A percentile compares a stretch with the other conserved stretches of the same genome.
Evolutionary conservation across 2,329 filamentous ascomycete species (phyloP).

Genomic region (Xylariaceae sp.): DNA sequence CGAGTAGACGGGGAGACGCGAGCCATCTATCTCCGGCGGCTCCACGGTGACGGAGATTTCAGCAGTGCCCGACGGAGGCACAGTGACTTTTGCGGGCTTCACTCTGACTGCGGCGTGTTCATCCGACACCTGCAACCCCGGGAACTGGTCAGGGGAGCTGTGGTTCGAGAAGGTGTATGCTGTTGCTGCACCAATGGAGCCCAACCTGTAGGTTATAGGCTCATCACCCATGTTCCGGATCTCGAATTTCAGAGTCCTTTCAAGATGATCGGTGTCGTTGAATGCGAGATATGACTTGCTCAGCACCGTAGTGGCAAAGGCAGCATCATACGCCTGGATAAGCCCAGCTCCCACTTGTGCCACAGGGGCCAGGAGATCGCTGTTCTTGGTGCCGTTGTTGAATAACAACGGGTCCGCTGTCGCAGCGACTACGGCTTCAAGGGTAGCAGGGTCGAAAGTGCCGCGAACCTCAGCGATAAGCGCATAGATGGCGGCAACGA

Average conservation of each 20-base stretch:
- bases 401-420: conserved; percentile 21
- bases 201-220: conserved; percentile 47
- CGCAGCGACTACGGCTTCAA: conserved; percentile 37
- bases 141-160: conserved; percentile 39
- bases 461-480: conserved; percentile 48
- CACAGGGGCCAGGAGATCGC: conserved; percentile 45
- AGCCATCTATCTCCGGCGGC: conserved; percentile 36
- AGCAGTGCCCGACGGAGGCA: conserved; percentile 29
- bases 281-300: conserved; percentile 55
- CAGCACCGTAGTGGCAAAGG: conserved; percentile 48
- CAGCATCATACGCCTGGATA: conserved; percentile 55
- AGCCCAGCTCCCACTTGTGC: conserved; percentile 57
- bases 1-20: conserved; percentile 44
- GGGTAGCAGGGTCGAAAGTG: conserved; percentile 44
- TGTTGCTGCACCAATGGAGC: conserved; percentile 46
- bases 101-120: conserved; percentile 41
- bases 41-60: conserved; percentile 42
- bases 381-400: conserved; percentile 29
- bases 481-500: conserved; percentile 50
- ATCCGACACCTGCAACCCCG: conserved; percentile 38
- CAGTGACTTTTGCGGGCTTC: conserved; percentile 31
- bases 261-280: conserved; percentile 58
- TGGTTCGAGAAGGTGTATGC: conserved; percentile 46
- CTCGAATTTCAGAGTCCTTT: conserved; percentile 44
- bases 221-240: conserved; percentile 50